Evolutionary conservation across 2,329 filamentous ascomycete species (phyloP).

Genomic region (Penicillium sp.): DNA sequence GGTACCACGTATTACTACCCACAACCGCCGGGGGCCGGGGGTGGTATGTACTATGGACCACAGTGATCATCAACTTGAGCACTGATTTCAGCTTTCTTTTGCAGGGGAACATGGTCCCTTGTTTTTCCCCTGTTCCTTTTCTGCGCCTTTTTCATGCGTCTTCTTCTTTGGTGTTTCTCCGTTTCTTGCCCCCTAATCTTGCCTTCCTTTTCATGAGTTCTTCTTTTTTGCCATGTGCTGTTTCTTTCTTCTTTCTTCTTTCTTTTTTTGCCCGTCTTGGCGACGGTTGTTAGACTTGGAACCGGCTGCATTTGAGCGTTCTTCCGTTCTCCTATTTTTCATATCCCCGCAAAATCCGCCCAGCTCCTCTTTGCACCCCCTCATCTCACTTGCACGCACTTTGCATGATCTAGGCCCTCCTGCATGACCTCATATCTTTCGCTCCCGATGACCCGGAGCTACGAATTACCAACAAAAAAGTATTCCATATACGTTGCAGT

Average conservation of each 20-base stretch:
- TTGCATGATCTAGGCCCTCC: constrained; percentile 25
- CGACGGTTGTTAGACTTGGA: constrained; percentile 30
- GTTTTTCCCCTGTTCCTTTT: constrained; percentile 5
- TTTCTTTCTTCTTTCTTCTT: constrained; percentile 3
- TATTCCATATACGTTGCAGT: background rate
- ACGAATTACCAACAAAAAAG: constrained; percentile 19
- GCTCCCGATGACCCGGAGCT: constrained; percentile 16
- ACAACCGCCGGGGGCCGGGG: constrained; percentile 54
- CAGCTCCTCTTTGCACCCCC: constrained; percentile 5
- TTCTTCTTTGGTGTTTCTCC: background rate
- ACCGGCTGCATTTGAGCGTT: constrained; percentile 30
- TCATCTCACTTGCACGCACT: constrained; percentile 12
- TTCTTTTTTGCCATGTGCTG: constrained; percentile 6
- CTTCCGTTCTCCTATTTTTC: constrained; percentile 5
- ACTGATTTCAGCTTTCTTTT: background rate
- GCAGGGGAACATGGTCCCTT: background rate
- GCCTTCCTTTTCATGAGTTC: constrained; percentile 3
- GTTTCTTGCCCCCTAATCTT: background rate
- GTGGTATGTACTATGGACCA: constrained; percentile 60
- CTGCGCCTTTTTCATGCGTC: background rate
- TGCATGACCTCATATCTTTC: constrained; percentile 22
- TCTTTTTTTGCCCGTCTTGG: constrained; percentile 14
- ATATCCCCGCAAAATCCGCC: constrained; percentile 18
- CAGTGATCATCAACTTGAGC: constrained; percentile 21
- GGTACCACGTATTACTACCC: constrained; percentile 55